These are phyloP conservation scores for Astrephomene gubernaculifera DNA, from an alignment of 139 green algal species.

Conservation along the genomic window DNA sequence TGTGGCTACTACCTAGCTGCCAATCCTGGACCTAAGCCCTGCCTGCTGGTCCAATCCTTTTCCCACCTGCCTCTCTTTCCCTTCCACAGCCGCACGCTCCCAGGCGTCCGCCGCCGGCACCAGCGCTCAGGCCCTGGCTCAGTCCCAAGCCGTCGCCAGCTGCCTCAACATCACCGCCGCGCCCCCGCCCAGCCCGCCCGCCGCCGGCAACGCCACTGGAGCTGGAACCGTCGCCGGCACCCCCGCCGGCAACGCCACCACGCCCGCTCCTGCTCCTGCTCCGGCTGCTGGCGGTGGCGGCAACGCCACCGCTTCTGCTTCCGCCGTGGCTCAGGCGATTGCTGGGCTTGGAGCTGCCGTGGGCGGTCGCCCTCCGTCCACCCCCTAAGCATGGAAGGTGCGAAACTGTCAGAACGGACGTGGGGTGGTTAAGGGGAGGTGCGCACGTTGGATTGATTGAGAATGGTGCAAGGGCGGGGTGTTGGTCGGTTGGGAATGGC, in stretches of 20 bases:
- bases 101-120: conserved; percentile 24
- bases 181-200: not conserved
- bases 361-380: too few species aligned
- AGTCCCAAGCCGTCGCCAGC: not conserved
- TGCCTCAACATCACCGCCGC: conserved; percentile 13
- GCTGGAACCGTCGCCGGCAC: not conserved
- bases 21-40: not conserved
- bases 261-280: not conserved
- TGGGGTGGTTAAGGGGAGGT: too few species aligned
- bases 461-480: too few species aligned
- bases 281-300: not conserved
- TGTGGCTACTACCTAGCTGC: not conserved
- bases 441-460: too few species aligned
- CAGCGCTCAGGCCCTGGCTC: conserved; percentile 36
- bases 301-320: not conserved
- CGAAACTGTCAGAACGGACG: too few species aligned
- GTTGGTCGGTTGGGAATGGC: too few species aligned
- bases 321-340: conserved; percentile 6
- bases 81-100: not conserved
- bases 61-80: not conserved
- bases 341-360: not conserved
- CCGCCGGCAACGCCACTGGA: not conserved
- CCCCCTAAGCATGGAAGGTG: too few species aligned
- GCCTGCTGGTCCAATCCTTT: not conserved
- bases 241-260: not conserved